Conservation (phyloP, 257 asterid species). For the Plantago ovata region DNA sequence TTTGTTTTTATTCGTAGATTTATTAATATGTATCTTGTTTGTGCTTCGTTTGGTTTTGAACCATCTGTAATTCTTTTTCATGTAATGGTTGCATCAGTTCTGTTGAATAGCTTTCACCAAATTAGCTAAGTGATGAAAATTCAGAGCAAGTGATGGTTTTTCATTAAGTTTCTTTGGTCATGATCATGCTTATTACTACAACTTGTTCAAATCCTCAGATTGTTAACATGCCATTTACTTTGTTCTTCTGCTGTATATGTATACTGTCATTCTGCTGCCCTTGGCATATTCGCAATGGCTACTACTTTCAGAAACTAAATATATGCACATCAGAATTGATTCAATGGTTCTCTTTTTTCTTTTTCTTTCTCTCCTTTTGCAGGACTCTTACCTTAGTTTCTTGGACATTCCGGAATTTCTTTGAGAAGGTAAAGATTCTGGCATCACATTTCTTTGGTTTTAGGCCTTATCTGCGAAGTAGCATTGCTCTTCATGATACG, state of each 20-base stretch:
- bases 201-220: slow-evolving; percentile 1
- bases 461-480: background rate
- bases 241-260: background rate
- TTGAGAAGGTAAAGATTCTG: slow-evolving; percentile 56
- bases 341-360: slow-evolving; percentile 1
- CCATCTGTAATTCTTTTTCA: background rate
- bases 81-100: background rate
- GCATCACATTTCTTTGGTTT: background rate
- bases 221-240: background rate
- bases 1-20: background rate
- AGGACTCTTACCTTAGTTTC: slow-evolving; percentile 81
- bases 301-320: background rate
- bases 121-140: background rate
- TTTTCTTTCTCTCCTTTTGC: too few relatives aligned
- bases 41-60: background rate
- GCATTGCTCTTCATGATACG: background rate
- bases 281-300: background rate
- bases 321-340: background rate
- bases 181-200: too few relatives aligned
- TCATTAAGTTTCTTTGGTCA: too few relatives aligned
- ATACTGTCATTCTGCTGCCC: background rate
- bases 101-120: too few relatives aligned
- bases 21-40: too few relatives aligned
- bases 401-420: slow-evolving; percentile 83
- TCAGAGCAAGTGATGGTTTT: background rate